Conservation (phyloP, 106 monocot species). For the Allium fistulosum region DNA sequence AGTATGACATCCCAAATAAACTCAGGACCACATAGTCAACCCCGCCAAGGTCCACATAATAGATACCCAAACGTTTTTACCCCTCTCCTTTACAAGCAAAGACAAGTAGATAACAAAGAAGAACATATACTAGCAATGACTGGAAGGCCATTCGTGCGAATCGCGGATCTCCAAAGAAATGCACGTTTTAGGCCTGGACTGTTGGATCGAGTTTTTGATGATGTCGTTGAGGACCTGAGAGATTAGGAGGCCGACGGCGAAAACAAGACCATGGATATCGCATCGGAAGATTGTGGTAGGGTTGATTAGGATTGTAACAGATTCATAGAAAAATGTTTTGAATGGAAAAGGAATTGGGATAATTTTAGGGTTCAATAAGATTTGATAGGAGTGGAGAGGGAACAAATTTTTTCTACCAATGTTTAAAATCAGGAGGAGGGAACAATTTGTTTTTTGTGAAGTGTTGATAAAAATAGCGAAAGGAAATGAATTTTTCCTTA, state of each 20-base stretch:
- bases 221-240: slow-evolving; percentile 92
- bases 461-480: no score
- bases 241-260: slow-evolving; percentile 62
- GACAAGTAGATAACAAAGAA: slow-evolving; percentile 86
- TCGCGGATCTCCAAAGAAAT: slow-evolving; percentile 78
- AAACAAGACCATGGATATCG: slow-evolving; percentile 82
- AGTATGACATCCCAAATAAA: slow-evolving; percentile 92
- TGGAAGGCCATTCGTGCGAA: slow-evolving; percentile 97
- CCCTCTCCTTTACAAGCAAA: slow-evolving; percentile 31
- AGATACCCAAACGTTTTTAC: slow-evolving; percentile 19
- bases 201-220: slow-evolving; percentile 83
- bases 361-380: no score
- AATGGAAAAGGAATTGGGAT: no score
- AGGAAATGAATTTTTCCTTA: no score
- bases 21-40: slow-evolving; percentile 88
- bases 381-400: no score
- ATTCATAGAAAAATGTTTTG: no score
- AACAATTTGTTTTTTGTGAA: no score
- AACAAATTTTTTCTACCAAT: no score
- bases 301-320: slow-evolving; percentile 19
- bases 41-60: slow-evolving; percentile 65
- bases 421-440: no score
- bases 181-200: slow-evolving; percentile 84
- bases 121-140: slow-evolving; percentile 97
- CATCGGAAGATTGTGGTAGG: slow-evolving; percentile 93